Evolutionary conservation across 495 filamentous ascomycete genomes (phyloP), one percentile per base, ranked within the genome.

Genomic region (Talaromyces stipitatus): DNA sequence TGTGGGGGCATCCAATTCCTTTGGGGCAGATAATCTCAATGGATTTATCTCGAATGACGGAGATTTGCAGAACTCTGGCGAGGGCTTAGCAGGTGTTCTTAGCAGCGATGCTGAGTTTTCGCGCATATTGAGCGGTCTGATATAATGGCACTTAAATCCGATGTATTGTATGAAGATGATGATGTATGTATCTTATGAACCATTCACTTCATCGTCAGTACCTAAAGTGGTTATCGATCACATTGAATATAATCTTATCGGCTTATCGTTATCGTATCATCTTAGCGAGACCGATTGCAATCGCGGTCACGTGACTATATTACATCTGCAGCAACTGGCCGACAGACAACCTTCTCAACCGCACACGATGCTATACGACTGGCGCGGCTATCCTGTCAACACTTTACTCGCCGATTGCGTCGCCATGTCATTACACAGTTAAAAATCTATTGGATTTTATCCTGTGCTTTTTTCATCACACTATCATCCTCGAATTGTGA

Each of bases 51-150:
- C 65, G 2, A 56, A 67, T 12, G 70, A 77, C 54, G 72, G 71
- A 24, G 78, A 74, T 26, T 66, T 78, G 47, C 73, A 74, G 22
- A 73, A 76, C 56, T 74, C 73, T 24, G 72, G 68, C 1, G 72
- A 77, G 48, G 77, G 78, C 4, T 58, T 81, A 10, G 72, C 74
- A 46, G 75, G 72, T 18, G 72, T 79, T 20, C 71, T 85, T 61
- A 82, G 82, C 2, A 78, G 80, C 27, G 83, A 88, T 27, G 84
- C 85, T 32, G 84, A 86, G 62, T 75, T 88, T 61, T 76, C 81
- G 47, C 75, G 77, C 48, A 81, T 86, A 45, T 76, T 90, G 64
- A 74, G 78, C 50, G 79, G 84, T 67, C 65, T 89, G n/a, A 88
- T 89, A 62, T 89, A 69, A n/a, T n/a, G n/a, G 14, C 12, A 16